These are phyloP conservation scores for Bothriochloa decipiens DNA, from an alignment of 176 grass and related monocot genomes.

Conservation along the genomic window DNA sequence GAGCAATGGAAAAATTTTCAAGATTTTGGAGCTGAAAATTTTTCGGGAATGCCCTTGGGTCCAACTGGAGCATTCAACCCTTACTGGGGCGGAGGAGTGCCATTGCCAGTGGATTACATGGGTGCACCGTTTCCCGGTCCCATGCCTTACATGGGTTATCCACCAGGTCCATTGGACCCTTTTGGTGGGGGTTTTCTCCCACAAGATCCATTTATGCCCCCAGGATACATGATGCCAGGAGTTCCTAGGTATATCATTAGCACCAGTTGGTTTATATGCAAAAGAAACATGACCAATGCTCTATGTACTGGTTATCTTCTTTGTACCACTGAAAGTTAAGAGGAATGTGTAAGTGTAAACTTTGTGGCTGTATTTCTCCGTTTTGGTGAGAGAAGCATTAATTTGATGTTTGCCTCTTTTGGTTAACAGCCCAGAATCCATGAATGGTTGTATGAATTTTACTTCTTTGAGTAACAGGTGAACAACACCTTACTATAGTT, in stretches of 20 bases:
- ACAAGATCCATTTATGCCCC: constrained; percentile 90
- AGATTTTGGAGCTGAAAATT: constrained; percentile 81
- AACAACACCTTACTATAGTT: not conserved
- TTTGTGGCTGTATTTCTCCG: constrained; percentile 30
- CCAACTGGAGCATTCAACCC: constrained; percentile 78
- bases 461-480: constrained; percentile 17
- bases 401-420: constrained; percentile 25
- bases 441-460: not conserved
- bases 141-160: constrained; percentile 83
- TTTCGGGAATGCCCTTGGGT: constrained; percentile 75
- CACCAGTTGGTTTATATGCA: constrained; percentile 10
- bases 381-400: constrained; percentile 19
- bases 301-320: constrained; percentile 22
- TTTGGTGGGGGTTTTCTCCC: constrained; percentile 67
- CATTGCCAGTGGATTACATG: constrained; percentile 86
- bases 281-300: constrained; percentile 13
- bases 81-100: constrained; percentile 74
- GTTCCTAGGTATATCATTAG: constrained; percentile 73
- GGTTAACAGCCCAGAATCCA: not conserved
- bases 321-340: constrained; percentile 24
- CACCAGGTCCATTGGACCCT: constrained; percentile 76
- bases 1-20: constrained; percentile 87
- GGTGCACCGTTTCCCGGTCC: constrained; percentile 70
- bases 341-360: constrained; percentile 8
- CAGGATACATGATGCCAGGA: constrained; percentile 82